A percentile compares a stretch with the other conserved stretches of the same genome.
Conservation (phyloP, 2,329 filamentous ascomycete genomes). For the Alternaria hordeiaustralica region DNA sequence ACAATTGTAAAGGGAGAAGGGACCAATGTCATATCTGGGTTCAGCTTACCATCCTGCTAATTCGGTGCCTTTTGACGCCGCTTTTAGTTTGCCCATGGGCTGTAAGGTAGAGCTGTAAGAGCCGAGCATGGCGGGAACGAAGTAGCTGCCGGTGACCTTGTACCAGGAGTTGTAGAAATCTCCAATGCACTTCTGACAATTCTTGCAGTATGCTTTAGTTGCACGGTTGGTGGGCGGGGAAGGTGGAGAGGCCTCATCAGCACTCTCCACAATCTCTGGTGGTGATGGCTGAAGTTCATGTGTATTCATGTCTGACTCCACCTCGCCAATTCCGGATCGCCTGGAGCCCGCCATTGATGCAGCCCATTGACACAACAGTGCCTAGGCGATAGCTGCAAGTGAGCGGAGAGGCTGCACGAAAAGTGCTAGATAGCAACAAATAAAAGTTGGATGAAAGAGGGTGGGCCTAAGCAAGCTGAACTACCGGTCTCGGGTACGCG, state of each 20-base stretch:
- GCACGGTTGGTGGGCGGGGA: slow-evolving; percentile 25
- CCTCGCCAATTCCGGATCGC: slow-evolving; percentile 3
- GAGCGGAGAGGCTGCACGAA: slow-evolving; percentile 5
- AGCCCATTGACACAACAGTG: slow-evolving; percentile 2
- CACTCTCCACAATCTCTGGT: slow-evolving; percentile 15
- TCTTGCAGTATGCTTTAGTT: slow-evolving; percentile 39
- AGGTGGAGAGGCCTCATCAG: slow-evolving; percentile 18
- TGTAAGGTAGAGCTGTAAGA: slow-evolving; percentile 42
- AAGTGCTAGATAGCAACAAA: background rate
- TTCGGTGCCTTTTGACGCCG: slow-evolving; percentile 37
- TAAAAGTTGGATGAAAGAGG: background rate
- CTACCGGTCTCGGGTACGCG: background rate
- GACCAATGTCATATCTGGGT: slow-evolving; percentile 24
- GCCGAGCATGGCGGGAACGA: slow-evolving; percentile 41
- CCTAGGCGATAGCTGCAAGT: background rate
- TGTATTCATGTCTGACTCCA: slow-evolving; percentile 4
- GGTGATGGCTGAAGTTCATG: slow-evolving; percentile 19
- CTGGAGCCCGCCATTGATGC: background rate
- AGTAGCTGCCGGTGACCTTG: slow-evolving; percentile 44
- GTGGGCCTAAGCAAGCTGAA: background rate
- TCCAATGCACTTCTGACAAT: slow-evolving; percentile 37
- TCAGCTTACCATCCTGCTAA: slow-evolving; percentile 50
- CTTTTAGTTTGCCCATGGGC: slow-evolving; percentile 33
- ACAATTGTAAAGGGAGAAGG: background rate
- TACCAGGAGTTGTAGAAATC: slow-evolving; percentile 49